Evolutionary conservation across 23 red algal species (phyloP).

Genomic region (Gracilaria vermiculophylla): DNA sequence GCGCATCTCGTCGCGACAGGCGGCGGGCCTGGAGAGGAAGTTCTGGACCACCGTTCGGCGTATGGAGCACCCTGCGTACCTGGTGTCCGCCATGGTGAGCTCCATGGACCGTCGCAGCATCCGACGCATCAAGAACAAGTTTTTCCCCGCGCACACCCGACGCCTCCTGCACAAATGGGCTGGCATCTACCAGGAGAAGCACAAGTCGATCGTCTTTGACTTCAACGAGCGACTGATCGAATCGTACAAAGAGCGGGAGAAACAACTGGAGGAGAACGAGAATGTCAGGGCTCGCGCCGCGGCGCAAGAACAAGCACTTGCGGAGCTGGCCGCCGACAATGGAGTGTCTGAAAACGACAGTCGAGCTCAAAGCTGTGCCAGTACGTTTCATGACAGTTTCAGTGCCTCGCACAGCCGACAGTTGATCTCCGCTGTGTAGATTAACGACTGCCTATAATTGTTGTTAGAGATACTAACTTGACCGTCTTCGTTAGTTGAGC

Average conservation of each 20-base stretch:
- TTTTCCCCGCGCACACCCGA: background rate
- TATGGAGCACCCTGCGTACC: background rate
- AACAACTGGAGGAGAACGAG: slow-evolving; percentile 38
- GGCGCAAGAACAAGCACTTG: background rate
- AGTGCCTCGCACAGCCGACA: slow-evolving; percentile 10
- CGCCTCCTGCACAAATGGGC: background rate
- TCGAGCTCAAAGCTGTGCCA: slow-evolving; percentile 18
- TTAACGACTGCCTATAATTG: too few relatives aligned
- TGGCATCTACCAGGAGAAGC: slow-evolving; percentile 10
- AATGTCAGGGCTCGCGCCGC: slow-evolving; percentile 5
- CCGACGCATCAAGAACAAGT: slow-evolving; percentile 30
- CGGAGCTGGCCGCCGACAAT: background rate
- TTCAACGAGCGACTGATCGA: slow-evolving; percentile 29
- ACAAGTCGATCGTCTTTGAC: slow-evolving; percentile 9
- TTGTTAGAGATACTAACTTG: too few relatives aligned
- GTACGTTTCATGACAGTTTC: slow-evolving; percentile 30
- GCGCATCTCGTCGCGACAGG: slow-evolving; percentile 4
- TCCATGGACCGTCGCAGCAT: slow-evolving; percentile 16
- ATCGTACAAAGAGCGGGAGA: slow-evolving; percentile 12
- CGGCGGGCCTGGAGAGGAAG: slow-evolving; percentile 6
- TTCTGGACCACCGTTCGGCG: slow-evolving; percentile 12
- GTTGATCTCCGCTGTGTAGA: slow-evolving; percentile 8
- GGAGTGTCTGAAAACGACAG: background rate
- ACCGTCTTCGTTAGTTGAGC: too few relatives aligned
- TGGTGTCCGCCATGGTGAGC: slow-evolving; percentile 11